Evolutionary conservation across 306 rosid species (phyloP), one percentile per base, ranked within the genome.

Genomic region (Delonix regia): DNA sequence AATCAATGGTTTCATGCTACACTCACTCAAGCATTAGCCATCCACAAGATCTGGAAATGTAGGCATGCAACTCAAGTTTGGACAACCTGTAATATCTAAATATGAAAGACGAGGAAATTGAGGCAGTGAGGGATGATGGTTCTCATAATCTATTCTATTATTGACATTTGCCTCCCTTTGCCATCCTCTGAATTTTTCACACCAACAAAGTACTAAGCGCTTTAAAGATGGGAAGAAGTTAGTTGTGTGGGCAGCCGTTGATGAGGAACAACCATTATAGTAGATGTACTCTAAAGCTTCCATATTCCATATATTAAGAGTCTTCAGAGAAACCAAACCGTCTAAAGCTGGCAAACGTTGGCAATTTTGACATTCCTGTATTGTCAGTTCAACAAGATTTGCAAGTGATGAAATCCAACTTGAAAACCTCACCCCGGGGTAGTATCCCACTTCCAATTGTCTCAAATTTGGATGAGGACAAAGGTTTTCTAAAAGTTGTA

Each of bases 271-370:
- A n/a, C 11, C 41, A 30, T 45, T 27, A 45, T 27, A n/a, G 2
- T 3, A 48, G 8, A 70, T 70, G 61, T 28, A 70, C 45, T 70
- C 61, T n/a, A 70, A 4, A 1, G 57, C n/a, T 2, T 0, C 0
- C 61, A 70, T 48, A 0, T 0, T 0, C 0, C 0, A 0, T 7
- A 70, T 18, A 0, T 0, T 0, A 4, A 48, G 30, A 30, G 13
- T 3, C 25, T 70, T 19, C 0, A 70, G 47, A 0, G 9, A 70
- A 2, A 19, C 7, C n/a, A 70, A n/a, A 9, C 14, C 14, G 4
- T 30, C 57, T 9, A 70, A 18, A 1, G 16, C n/a, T 70, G 75
- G 75, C 9, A 48, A 14, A 28, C 9, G 15, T 49, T 15, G 75
- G 4, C 41, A 49, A 15, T 33, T 70, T 5, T 0, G 0, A 48